Evolutionary conservation across 805 yeast species (phyloP), one percentile per base, ranked within the genome.

Genomic region (Yarrowia sp.): DNA sequence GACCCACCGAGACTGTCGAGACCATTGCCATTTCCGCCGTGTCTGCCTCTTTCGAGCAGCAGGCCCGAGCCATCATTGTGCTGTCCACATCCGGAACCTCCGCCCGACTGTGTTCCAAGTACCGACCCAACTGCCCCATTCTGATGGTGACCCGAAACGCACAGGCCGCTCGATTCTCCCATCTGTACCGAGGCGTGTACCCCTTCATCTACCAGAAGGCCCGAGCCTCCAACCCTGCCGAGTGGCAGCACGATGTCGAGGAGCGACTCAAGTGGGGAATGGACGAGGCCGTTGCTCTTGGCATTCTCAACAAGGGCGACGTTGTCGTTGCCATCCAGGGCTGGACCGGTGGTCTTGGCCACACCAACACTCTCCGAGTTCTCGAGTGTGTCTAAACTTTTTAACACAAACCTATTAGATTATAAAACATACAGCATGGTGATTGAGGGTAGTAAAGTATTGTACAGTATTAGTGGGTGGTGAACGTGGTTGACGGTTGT

Each of bases 161-260:
- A 75, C 83, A 86, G 77, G 86, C 97, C 69, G 97, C 98, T 67
- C 90, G 98, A 83, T 92, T 86, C 82, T 85, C 93, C 71, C 99
- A 95, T 83, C 84, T 95, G 78, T 91, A 90, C 85, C 89, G 99
- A 82, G 99, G 99, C 80, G 98, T 95, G 70, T 95, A 92, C 82
- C 99, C 99, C 77, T 92, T 93, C 81, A 84, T 90, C 73, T 95
- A 89, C 84, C 79, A 80, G 68, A 80, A 84, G 77, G 80, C 78
- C 63, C 79, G 82, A 76, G 82, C 83, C 70, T 64, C 72, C 65
- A 78, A 78, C 48, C 76, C 79, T 62, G 89, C 84, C 74, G 86
- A 90, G 85, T 95, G 99, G 99, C 90, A 90, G 78, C 87, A 87
- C 76, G 99, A 95, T 80, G 97, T 93, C 71, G 98, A 95, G 84